Percentiles rank a stretch among this genome's conserved stretches.
Evolutionary conservation across 176 grass and related monocot genomes (phyloP).

Genomic region (Triticum dicoccoides): DNA sequence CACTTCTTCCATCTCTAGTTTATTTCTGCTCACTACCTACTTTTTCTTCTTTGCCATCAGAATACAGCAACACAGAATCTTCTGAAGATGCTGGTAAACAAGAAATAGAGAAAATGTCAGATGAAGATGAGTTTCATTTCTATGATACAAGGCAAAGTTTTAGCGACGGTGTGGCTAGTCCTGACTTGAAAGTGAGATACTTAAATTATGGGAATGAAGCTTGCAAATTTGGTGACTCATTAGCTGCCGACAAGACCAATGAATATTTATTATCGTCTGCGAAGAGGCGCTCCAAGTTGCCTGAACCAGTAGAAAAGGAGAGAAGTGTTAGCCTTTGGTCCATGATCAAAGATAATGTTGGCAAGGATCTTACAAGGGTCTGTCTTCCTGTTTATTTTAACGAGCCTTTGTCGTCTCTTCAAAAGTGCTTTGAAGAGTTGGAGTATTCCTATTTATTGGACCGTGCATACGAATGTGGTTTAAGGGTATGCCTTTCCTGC

Average conservation of each 20-base stretch:
- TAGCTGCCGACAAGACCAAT: slow-evolving; percentile 15
- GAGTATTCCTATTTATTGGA: slow-evolving; percentile 90
- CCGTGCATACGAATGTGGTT: slow-evolving; percentile 59
- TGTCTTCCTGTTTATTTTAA: slow-evolving; percentile 97
- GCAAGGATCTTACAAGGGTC: slow-evolving; percentile 89
- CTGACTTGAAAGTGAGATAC: slow-evolving; percentile 32
- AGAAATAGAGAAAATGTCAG: slow-evolving; percentile 63
- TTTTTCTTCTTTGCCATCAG: slow-evolving; percentile 45
- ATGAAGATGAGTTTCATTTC: slow-evolving; percentile 71
- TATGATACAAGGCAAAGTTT: slow-evolving; percentile 88
- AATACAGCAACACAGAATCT: slow-evolving; percentile 92
- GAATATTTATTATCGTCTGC: slow-evolving; percentile 21
- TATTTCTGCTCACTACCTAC: slow-evolving; percentile 7
- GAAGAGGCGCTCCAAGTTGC: slow-evolving; percentile 60
- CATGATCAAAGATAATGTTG: slow-evolving; percentile 90
- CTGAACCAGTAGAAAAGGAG: slow-evolving; percentile 82
- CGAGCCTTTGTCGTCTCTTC: slow-evolving; percentile 77
- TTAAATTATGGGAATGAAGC: slow-evolving; percentile 31
- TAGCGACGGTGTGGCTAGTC: slow-evolving; percentile 43
- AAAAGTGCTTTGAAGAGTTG: slow-evolving; percentile 94
- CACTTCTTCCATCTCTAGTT: not conserved
- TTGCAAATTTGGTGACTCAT: slow-evolving; percentile 28
- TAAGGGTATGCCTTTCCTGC: slow-evolving; percentile 21
- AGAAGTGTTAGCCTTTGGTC: slow-evolving; percentile 90
- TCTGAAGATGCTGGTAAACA: slow-evolving; percentile 86